These are phyloP conservation scores for Ceratobasidium papillatum DNA, from an alignment of 1,284 basidiomycete genomes.

Conservation along the genomic window DNA sequence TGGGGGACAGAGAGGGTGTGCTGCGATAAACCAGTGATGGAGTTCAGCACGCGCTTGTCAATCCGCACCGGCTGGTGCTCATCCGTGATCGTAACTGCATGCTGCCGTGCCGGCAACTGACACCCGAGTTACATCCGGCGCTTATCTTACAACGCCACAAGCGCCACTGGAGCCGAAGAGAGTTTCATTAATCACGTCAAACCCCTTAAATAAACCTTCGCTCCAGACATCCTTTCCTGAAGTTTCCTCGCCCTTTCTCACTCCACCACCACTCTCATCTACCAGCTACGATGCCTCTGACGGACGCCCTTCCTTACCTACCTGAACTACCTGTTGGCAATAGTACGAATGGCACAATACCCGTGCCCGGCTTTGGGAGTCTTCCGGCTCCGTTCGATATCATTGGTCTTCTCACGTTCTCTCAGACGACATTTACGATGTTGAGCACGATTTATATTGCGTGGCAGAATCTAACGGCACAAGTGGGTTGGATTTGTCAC, in stretches of 20 bases:
- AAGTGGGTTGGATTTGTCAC: background rate
- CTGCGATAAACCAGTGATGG: too few relatives aligned
- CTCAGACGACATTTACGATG: conserved; percentile 36
- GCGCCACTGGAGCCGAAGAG: conserved; percentile 13
- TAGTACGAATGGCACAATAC: conserved; percentile 21
- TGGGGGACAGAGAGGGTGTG: too few relatives aligned
- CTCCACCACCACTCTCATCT: background rate
- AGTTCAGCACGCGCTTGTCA: too few relatives aligned
- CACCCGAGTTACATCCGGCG: background rate
- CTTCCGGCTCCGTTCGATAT: conserved; percentile 36
- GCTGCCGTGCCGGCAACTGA: background rate
- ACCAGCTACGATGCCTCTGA: conserved; percentile 23
- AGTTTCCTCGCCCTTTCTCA: background rate
- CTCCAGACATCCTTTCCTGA: background rate
- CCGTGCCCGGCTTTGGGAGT: conserved; percentile 24
- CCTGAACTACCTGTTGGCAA: conserved; percentile 25
- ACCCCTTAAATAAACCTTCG: background rate
- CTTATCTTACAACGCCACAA: background rate
- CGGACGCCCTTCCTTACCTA: conserved; percentile 21
- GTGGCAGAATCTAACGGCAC: conserved; percentile 31
- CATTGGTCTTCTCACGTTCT: conserved; percentile 34
- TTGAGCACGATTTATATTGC: conserved; percentile 37
- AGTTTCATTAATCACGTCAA: conserved; percentile 8
- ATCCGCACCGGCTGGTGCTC: too few relatives aligned
- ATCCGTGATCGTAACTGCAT: too few relatives aligned